phyloP scores from a whole-genome alignment of 2,329 filamentous ascomycete genomes.

The Hypomyces rosellus region DNA sequence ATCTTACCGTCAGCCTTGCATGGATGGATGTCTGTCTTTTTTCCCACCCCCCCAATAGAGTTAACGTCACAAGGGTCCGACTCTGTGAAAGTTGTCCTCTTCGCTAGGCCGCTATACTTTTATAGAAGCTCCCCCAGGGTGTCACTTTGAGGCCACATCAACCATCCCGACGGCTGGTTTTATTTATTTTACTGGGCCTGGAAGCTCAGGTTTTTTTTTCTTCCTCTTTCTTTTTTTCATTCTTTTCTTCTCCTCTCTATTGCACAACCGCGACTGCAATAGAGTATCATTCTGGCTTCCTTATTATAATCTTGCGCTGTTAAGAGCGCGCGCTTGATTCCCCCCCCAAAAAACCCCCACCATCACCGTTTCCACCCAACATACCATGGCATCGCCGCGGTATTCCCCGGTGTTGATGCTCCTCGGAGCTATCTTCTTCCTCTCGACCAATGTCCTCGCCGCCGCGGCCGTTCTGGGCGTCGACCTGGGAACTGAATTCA shows the following conservation, averaged over 20 bases:
- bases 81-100: slow-evolving; percentile 31
- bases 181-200: slow-evolving; percentile 12
- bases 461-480: slow-evolving; percentile 77
- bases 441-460: slow-evolving; percentile 43
- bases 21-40: slow-evolving; percentile 21
- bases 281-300: neutral
- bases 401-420: slow-evolving; percentile 32
- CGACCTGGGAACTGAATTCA: slow-evolving; percentile 92
- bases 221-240: neutral
- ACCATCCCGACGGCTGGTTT: slow-evolving; percentile 15
- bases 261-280: neutral
- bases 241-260: slow-evolving; percentile 1
- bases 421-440: slow-evolving; percentile 31
- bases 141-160: slow-evolving; percentile 30
- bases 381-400: slow-evolving; percentile 28
- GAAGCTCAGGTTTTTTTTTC: slow-evolving; percentile 9
- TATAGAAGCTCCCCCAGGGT: slow-evolving; percentile 6
- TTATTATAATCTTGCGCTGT: slow-evolving; percentile 10
- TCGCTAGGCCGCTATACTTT: slow-evolving; percentile 12
- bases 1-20: too few species aligned
- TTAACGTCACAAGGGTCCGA: too few species aligned
- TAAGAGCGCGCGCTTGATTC: slow-evolving; percentile 8
- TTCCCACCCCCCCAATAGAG: too few species aligned
- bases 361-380: slow-evolving; percentile 16
- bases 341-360: neutral